These are phyloP conservation scores for Suillus cothurnatus DNA, from an alignment of 768 basidiomycete genomes.

Conservation along the genomic window DNA sequence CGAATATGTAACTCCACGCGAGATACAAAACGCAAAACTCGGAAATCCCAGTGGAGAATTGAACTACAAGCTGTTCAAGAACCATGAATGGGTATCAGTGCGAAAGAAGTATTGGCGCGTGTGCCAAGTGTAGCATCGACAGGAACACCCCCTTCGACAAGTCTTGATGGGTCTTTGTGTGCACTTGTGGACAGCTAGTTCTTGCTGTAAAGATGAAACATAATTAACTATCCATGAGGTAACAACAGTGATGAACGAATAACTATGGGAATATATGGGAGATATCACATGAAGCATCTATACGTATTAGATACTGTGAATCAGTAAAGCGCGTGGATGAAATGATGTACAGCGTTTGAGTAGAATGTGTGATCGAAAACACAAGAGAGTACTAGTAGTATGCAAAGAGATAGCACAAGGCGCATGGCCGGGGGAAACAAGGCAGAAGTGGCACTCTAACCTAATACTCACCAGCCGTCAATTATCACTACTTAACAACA, in stretches of 20 bases:
- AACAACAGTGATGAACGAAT: conserved; percentile 11
- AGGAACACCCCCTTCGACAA: not conserved
- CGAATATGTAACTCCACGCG: no score
- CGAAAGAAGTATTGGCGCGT: not conserved
- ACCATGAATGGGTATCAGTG: no score
- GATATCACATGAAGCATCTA: conserved; percentile 21
- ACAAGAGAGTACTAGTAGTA: conserved; percentile 29
- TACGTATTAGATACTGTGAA: conserved; percentile 24
- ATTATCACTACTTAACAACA: conserved; percentile 55
- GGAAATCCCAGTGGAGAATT: no score
- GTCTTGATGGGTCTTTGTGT: not conserved
- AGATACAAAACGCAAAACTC: no score
- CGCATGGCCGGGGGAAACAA: conserved; percentile 3
- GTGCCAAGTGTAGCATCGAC: not conserved
- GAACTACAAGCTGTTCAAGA: no score
- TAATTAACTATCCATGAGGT: conserved; percentile 2
- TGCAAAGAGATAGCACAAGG: conserved; percentile 18
- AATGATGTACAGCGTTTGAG: conserved; percentile 13
- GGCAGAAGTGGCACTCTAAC: not conserved
- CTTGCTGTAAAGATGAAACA: not conserved
- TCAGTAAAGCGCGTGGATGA: conserved; percentile 17
- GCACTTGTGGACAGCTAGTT: not conserved
- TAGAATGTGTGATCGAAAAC: conserved; percentile 9
- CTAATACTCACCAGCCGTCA: not conserved
- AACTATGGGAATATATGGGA: conserved; percentile 5